phyloP scores from a whole-genome alignment of 176 grass and related monocot species.

The Saccharum spontaneum region DNA sequence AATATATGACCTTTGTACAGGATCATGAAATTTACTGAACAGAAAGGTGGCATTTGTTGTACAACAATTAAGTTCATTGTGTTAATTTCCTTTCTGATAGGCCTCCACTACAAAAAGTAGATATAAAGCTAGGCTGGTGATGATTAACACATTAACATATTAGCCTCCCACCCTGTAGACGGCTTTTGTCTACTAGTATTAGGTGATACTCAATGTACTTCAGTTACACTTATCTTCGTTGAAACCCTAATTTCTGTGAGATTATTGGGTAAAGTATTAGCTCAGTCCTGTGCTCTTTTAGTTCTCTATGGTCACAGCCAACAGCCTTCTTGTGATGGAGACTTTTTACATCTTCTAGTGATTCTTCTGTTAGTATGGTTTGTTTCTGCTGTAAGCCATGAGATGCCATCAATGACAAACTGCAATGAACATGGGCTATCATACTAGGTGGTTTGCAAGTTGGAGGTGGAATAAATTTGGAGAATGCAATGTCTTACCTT shows the following conservation, averaged over 20 bases:
- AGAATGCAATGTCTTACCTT: slow-evolving; percentile 76
- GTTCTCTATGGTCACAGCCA: not conserved
- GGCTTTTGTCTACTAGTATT: not conserved
- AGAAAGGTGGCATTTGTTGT: not conserved
- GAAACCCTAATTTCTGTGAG: not conserved
- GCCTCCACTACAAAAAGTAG: not conserved
- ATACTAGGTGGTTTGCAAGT: slow-evolving; percentile 89
- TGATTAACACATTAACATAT: not conserved
- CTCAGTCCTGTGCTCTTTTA: not conserved
- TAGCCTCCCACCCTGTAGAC: not conserved
- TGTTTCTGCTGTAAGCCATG: not conserved
- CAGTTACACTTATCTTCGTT: not conserved
- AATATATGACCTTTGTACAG: not conserved
- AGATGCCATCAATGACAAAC: slow-evolving; percentile 12
- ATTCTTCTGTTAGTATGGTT: slow-evolving; percentile 10
- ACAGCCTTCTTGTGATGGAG: not conserved
- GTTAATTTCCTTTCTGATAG: not conserved
- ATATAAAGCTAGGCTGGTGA: slow-evolving; percentile 6
- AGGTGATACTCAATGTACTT: not conserved
- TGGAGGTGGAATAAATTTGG: slow-evolving; percentile 91
- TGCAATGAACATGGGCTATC: slow-evolving; percentile 27
- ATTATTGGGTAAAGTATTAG: slow-evolving; percentile 7
- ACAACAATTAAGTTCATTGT: not conserved
- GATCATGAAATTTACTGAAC: not conserved
- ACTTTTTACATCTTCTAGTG: slow-evolving; percentile 8